Percentiles rank a stretch among this genome's conserved stretches.
These are phyloP conservation scores for Coemansia sp. DNA, from an alignment of 192 early-diverging fungal genomes.

Conservation along the genomic window DNA sequence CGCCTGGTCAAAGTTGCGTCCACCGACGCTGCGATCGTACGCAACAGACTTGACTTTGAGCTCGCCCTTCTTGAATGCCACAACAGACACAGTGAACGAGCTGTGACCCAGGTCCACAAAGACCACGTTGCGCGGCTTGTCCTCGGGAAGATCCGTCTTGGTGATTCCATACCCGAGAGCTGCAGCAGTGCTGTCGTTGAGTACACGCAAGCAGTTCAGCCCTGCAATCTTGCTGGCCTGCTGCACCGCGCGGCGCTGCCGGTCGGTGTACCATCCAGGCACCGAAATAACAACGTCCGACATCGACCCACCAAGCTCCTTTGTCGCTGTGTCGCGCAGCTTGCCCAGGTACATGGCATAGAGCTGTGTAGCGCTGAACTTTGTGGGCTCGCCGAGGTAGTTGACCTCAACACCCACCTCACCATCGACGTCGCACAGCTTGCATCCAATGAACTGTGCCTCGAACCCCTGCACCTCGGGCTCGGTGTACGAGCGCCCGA, in stretches of 20 bases:
- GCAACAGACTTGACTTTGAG: slow-evolving; percentile 87
- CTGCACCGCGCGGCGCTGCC: slow-evolving; percentile 84
- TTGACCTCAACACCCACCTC: slow-evolving; percentile 85
- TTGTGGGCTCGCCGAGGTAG: slow-evolving; percentile 74
- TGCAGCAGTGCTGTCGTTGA: slow-evolving; percentile 91
- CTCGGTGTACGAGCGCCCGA: slow-evolving; percentile 82
- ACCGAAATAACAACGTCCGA: slow-evolving; percentile 93
- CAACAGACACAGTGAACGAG: slow-evolving; percentile 76
- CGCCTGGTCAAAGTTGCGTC: slow-evolving; percentile 92
- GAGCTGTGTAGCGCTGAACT: slow-evolving; percentile 87
- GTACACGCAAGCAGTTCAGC: slow-evolving; percentile 84
- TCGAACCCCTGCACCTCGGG: slow-evolving; percentile 82
- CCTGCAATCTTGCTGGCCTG: slow-evolving; percentile 86
- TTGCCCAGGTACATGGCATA: slow-evolving; percentile 92
- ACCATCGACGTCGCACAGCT: slow-evolving; percentile 76
- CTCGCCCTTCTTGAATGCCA: slow-evolving; percentile 95
- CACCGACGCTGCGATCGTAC: slow-evolving; percentile 93
- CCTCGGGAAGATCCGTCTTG: slow-evolving; percentile 95
- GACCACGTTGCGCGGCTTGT: slow-evolving; percentile 83
- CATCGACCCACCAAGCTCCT: slow-evolving; percentile 80
- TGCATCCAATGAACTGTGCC: slow-evolving; percentile 79
- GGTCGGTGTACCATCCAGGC: slow-evolving; percentile 93
- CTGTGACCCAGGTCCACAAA: slow-evolving; percentile 96
- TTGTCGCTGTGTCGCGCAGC: slow-evolving; percentile 84
- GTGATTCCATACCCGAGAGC: slow-evolving; percentile 99